Base-by-base conservation (phyloP, 352 stramenopile genomes). In the Phytophthora colocasiae region DNA sequence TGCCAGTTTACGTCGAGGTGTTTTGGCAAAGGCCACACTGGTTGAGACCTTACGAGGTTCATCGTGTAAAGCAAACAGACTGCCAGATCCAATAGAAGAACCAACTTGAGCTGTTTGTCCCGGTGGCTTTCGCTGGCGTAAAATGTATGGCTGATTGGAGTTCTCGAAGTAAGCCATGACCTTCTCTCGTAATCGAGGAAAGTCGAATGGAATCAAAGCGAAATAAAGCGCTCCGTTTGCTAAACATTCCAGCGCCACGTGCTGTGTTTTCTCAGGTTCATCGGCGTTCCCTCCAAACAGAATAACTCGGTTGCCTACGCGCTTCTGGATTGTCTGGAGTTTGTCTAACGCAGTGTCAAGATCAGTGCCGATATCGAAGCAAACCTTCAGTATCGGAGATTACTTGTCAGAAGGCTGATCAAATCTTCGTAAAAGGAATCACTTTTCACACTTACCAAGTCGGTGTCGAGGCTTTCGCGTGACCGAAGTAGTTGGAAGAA, bases 161-260 rank as follows among this genome's bases (percentile, higher is more conserved):
- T 70, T 69, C 27, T 93, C 79, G 39, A 93, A 81, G 45, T 76
- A 86, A 2, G 66, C 27, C 43, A 85, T 72, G 17, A 92, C 85
- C 36, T 68, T 71, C 12, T 78, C 71, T n/a, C 85, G 83, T 22
- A 93, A 45, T 1, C 69, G 54, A 7, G 80, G 70, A 57, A 91
- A 93, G 43, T 93, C 56, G 19, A 92, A 72, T 1, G 85, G 83
- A 1, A 89, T 65, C 3, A 40, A 71, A 9, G 80, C 80, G 55
- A 93, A 93, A 55, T 85, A 89, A 29, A 93, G 38, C 3, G 81
- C 77, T 3, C 85, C 81, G 4, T 77, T 59, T 0, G 62, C 60
- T 2, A 92, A 58, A 19, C 83, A 92, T 12, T 83, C 70, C 3
- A 75, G 40, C 6, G 71, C 75, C 14, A 83, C 55, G 1, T 58